Conservation (phyloP, 306 rosid genomes). For the Quercus wislizeni region DNA sequence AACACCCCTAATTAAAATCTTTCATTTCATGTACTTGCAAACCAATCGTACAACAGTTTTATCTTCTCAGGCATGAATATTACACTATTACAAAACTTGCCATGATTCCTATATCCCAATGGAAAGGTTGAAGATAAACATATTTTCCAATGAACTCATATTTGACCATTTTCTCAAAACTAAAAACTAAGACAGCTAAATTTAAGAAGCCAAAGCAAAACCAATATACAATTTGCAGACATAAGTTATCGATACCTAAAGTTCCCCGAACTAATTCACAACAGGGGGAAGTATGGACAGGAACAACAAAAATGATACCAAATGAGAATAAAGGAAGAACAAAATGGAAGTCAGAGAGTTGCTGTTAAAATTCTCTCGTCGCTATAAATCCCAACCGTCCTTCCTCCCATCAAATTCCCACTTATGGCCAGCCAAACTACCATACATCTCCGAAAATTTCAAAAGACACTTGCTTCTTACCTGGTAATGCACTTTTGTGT, state of each 20-base stretch:
- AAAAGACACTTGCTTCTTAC: slow-evolving; percentile 69
- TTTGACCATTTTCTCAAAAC: slow-evolving; percentile 15
- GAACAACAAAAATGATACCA: slow-evolving; percentile 29
- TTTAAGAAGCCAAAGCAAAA: slow-evolving; percentile 30
- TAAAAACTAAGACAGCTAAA: slow-evolving; percentile 1
- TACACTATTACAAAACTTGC: too few species aligned
- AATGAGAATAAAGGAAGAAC: slow-evolving; percentile 13
- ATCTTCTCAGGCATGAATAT: neutral
- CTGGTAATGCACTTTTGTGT: slow-evolving; percentile 68
- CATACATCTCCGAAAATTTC: slow-evolving; percentile 72
- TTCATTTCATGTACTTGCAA: neutral
- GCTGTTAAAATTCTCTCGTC: slow-evolving; percentile 17
- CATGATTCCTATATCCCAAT: neutral
- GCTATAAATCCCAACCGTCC: slow-evolving; percentile 97
- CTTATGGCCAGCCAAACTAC: slow-evolving; percentile 59
- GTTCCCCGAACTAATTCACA: slow-evolving; percentile 49
- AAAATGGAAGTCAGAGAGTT: slow-evolving; percentile 28
- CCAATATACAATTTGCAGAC: slow-evolving; percentile 62
- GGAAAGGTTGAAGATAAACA: neutral
- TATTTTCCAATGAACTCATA: neutral
- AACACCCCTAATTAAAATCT: neutral
- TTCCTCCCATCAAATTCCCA: slow-evolving; percentile 68
- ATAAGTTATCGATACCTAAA: slow-evolving; percentile 32
- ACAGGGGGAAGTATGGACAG: slow-evolving; percentile 32
- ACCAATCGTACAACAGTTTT: too few species aligned